A percentile compares a stretch with the other conserved stretches of the same genome.
Conservation (phyloP, 1,284 basidiomycete genomes). For the Porodaedalea pini region DNA sequence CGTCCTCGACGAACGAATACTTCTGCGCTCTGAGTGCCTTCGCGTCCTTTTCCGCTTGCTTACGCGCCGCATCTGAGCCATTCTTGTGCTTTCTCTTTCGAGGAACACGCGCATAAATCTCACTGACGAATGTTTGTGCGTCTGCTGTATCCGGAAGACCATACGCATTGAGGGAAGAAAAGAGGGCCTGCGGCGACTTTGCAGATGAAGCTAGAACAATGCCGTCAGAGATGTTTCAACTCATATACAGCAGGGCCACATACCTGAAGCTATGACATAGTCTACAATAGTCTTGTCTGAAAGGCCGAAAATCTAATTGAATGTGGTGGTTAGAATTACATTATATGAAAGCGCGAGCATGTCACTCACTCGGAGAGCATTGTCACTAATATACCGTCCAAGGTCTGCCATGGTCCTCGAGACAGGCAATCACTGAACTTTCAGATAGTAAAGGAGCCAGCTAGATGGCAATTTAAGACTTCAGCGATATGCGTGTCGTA, state of each 20-base stretch:
- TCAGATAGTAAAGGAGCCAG: neutral
- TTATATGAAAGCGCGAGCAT: neutral
- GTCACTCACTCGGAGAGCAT: slow-evolving; percentile 67
- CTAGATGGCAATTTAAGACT: neutral
- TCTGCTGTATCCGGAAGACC: slow-evolving; percentile 81
- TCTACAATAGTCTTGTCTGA: slow-evolving; percentile 81
- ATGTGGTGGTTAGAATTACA: slow-evolving; percentile 1
- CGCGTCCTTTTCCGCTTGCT: slow-evolving; percentile 66
- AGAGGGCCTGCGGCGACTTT: slow-evolving; percentile 78
- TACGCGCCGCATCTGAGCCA: slow-evolving; percentile 47
- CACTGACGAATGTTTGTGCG: slow-evolving; percentile 73
- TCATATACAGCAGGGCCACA: slow-evolving; percentile 30
- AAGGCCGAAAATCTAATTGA: slow-evolving; percentile 69
- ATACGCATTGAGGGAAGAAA: slow-evolving; percentile 66
- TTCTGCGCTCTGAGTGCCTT: slow-evolving; percentile 69
- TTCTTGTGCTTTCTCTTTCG: slow-evolving; percentile 68
- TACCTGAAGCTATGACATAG: slow-evolving; percentile 82
- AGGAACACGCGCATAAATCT: slow-evolving; percentile 77
- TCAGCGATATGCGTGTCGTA: no score
- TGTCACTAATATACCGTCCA: slow-evolving; percentile 82
- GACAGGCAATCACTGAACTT: neutral
- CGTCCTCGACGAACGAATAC: slow-evolving; percentile 78
- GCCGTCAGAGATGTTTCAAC: neutral
- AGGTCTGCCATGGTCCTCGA: slow-evolving; percentile 42
- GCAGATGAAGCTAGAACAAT: slow-evolving; percentile 64